Conservation (phyloP, 2,329 filamentous ascomycete genomes). For the Penicillium sp. region DNA sequence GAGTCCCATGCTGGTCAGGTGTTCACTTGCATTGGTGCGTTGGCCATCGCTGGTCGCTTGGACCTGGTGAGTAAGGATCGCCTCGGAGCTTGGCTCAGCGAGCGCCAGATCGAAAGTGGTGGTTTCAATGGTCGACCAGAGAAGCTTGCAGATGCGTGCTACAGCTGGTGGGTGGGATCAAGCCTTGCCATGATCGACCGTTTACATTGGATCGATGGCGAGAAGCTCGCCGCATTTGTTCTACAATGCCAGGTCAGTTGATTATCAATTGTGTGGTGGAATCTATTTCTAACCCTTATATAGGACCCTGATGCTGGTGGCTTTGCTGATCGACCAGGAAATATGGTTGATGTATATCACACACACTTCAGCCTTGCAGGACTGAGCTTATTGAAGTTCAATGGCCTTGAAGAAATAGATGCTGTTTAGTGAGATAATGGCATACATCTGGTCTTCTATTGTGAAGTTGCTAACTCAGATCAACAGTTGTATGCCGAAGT, state of each 20-base stretch:
- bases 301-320: conserved; percentile 76
- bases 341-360: conserved; percentile 98
- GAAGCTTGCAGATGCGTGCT: conserved; percentile 95
- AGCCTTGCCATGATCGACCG: conserved; percentile 85
- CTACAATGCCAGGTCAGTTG: conserved; percentile 68
- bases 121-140: conserved; percentile 93
- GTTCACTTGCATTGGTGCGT: conserved; percentile 85
- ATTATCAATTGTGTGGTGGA: background rate
- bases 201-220: conserved; percentile 88
- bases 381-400: conserved; percentile 75
- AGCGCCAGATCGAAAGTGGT: conserved; percentile 81
- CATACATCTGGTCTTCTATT: background rate
- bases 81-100: conserved; percentile 85
- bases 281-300: conserved; percentile 16
- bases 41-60: conserved; percentile 77
- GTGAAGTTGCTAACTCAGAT: conserved; percentile 15
- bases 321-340: conserved; percentile 82
- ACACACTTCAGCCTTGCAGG: conserved; percentile 87
- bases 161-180: conserved; percentile 97
- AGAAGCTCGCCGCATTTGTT: conserved; percentile 77
- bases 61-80: conserved; percentile 80
- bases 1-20: conserved; percentile 96
- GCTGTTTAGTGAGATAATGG: conserved; percentile 68
- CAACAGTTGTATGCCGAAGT: conserved; percentile 66
- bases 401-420: conserved; percentile 75